A percentile compares a stretch with the other conserved stretches of the same genome.
These are phyloP conservation scores for Trichoderma citrinoviride DNA, from an alignment of 2,329 filamentous ascomycete species.

Conservation along the genomic window DNA sequence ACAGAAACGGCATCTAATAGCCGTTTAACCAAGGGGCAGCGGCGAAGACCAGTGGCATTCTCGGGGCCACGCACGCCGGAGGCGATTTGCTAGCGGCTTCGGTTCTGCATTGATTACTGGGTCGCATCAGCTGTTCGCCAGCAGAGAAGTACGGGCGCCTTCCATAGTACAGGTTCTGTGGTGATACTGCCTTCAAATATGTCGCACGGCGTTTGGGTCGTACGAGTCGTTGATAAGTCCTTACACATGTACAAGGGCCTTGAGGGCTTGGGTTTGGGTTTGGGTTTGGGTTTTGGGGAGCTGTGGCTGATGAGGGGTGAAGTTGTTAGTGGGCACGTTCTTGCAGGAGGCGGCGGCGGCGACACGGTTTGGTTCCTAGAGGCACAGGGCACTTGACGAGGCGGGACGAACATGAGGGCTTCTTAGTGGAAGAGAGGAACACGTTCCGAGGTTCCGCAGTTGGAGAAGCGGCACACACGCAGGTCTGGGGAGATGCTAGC, in stretches of 20 bases:
- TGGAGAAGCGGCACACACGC: not conserved
- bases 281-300: not conserved
- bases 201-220: not conserved
- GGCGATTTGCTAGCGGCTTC: not conserved
- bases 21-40: not conserved
- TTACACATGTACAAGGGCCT: too few species aligned
- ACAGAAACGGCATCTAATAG: not conserved
- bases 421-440: not conserved
- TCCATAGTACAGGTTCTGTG: too few species aligned
- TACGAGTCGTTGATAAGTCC: not conserved
- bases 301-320: conserved; percentile 1
- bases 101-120: not conserved
- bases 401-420: not conserved
- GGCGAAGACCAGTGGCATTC: not conserved
- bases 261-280: not conserved
- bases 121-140: too few species aligned
- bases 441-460: conserved; percentile 10
- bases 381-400: not conserved
- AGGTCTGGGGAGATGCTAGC: not conserved
- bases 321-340: not conserved
- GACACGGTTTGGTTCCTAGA: not conserved
- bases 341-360: not conserved
- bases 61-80: not conserved
- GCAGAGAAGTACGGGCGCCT: too few species aligned
- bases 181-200: too few species aligned